phyloP scores from a whole-genome alignment of 768 basidiomycete species.

The Boletus rubropictus region DNA sequence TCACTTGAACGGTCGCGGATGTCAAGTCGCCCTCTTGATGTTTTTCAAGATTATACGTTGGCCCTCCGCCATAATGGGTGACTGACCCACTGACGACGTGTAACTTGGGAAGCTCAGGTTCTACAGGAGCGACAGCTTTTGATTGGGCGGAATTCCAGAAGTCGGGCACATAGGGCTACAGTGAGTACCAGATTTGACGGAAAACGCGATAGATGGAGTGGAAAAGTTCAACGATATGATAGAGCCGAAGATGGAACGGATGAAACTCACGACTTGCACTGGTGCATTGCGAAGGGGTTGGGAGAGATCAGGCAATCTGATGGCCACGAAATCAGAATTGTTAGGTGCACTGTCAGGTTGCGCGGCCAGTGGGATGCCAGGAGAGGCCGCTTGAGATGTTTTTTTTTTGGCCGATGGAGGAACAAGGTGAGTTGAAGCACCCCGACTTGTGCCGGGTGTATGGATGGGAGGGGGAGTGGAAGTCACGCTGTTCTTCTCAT shows the following conservation, averaged over 20 bases:
- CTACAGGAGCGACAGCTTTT: conserved; percentile 26
- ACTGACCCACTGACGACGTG: conserved; percentile 43
- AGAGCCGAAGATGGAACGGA: conserved; percentile 3
- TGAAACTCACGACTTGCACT: conserved; percentile 52
- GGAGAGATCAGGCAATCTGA: conserved; percentile 55
- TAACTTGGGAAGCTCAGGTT: conserved; percentile 40
- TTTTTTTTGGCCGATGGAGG: conserved; percentile 19
- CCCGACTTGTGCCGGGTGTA: conserved; percentile 20
- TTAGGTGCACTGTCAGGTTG: conserved; percentile 13
- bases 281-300: conserved; percentile 37
- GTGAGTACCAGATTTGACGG: neutral
- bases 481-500: conserved; percentile 34
- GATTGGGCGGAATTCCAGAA: conserved; percentile 49
- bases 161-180: conserved; percentile 56
- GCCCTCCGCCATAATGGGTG: conserved; percentile 45
- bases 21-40: conserved; percentile 6
- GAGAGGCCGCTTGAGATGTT: conserved; percentile 29
- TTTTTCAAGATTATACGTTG: conserved; percentile 37
- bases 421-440: conserved; percentile 20
- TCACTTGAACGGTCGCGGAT: conserved; percentile 1
- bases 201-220: neutral
- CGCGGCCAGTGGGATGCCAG: conserved; percentile 40
- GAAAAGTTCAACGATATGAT: conserved; percentile 1
- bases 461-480: conserved; percentile 4
- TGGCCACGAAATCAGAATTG: conserved; percentile 37